Conservation (phyloP, 306 rosid genomes). For the Coriaria nepalensis region DNA sequence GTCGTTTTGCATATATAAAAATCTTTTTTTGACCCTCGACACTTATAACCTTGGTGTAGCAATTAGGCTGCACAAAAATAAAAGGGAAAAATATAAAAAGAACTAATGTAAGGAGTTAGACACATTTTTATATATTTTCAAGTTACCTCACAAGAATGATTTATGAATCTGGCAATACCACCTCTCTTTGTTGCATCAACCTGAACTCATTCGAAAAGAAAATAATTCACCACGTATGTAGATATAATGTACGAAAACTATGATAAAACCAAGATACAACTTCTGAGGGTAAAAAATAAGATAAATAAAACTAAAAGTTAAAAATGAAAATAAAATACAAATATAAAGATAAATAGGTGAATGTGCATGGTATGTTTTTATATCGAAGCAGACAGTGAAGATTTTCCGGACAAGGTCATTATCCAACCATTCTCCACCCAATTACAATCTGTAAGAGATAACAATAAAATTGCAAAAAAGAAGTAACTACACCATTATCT, state of each 20-base stretch:
- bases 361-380: neutral
- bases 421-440: no score
- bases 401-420: no score
- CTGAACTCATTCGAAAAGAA: conserved; percentile 30
- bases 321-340: neutral
- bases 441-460: no score
- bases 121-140: conserved; percentile 4
- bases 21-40: conserved; percentile 89
- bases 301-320: neutral
- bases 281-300: neutral
- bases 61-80: conserved; percentile 70
- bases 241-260: neutral
- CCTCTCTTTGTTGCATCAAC: conserved; percentile 99
- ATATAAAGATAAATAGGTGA: neutral
- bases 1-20: conserved; percentile 87
- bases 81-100: neutral
- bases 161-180: conserved; percentile 86
- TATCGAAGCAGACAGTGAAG: no score
- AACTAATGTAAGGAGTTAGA: no score
- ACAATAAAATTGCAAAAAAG: no score
- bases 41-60: conserved; percentile 93
- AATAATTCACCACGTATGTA: conserved; percentile 3
- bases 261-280: neutral
- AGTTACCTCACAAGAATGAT: conserved; percentile 96
- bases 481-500: no score